A percentile compares a stretch with the other conserved stretches of the same genome.
phyloP scores from a whole-genome alignment of 208 protist species.

The Trichomonas gallinae region DNA sequence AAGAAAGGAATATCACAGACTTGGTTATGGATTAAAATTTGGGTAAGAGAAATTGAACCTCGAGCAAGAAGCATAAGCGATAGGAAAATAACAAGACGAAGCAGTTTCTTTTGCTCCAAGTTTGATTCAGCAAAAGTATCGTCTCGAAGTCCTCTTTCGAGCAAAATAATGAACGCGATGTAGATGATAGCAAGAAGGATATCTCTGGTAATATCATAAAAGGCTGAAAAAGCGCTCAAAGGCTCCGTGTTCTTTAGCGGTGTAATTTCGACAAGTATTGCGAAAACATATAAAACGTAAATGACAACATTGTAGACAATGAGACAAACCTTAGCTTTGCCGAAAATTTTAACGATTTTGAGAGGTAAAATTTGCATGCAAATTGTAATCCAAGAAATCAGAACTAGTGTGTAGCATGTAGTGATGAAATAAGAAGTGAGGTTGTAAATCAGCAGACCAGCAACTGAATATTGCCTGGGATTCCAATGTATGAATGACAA shows the following conservation, averaged over 20 bases:
- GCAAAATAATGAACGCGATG: not conserved
- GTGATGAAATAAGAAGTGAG: not conserved
- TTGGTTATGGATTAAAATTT: not conserved
- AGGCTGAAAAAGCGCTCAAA: not conserved
- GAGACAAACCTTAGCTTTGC: not conserved
- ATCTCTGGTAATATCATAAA: not conserved
- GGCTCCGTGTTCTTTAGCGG: not conserved
- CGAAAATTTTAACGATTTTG: not conserved
- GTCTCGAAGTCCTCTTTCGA: not conserved
- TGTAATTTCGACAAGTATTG: not conserved
- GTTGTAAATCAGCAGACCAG: not conserved
- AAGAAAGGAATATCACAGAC: not conserved
- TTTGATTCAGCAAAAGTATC: not conserved
- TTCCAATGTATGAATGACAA: not conserved
- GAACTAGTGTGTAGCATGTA: not conserved
- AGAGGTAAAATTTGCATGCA: not conserved
- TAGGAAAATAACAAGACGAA: not conserved
- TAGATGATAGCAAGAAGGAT: not conserved
- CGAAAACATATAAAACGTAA: not conserved
- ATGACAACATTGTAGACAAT: not conserved
- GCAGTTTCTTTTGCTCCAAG: not conserved
- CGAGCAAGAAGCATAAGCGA: not conserved
- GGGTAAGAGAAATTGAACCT: not conserved
- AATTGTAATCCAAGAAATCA: not conserved
- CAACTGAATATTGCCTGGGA: not conserved